Percentiles rank a stretch among this genome's conserved stretches.
phyloP scores from a whole-genome alignment of 441 rosid species.

The Pelargonium fulgidum region DNA sequence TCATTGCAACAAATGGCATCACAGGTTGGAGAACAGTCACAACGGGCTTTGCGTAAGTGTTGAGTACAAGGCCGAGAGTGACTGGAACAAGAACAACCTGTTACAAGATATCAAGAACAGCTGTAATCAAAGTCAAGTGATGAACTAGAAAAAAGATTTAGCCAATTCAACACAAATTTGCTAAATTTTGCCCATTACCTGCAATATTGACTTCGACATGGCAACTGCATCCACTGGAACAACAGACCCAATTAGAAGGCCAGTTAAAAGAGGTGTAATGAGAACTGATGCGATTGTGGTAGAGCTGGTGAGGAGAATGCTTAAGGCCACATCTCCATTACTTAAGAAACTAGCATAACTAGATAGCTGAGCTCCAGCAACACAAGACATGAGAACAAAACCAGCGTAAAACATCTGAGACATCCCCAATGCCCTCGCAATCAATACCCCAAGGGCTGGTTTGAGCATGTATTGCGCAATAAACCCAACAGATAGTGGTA shows the following conservation, averaged over 20 bases:
- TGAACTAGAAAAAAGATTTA: not conserved
- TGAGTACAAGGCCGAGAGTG: constrained; percentile 67
- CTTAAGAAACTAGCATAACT: constrained; percentile 86
- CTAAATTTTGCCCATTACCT: constrained; percentile 46
- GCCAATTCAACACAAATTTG: not conserved
- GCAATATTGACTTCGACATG: constrained; percentile 87
- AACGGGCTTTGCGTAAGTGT: constrained; percentile 80
- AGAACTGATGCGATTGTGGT: constrained; percentile 73
- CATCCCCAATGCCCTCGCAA: constrained; percentile 71
- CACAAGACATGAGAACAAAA: constrained; percentile 80
- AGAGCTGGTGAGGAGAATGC: constrained; percentile 81
- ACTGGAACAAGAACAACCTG: constrained; percentile 90
- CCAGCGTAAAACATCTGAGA: constrained; percentile 67
- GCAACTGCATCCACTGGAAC: constrained; percentile 85
- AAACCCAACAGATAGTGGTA: constrained; percentile 77
- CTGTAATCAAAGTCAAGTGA: constrained; percentile 8
- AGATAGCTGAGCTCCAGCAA: constrained; percentile 85
- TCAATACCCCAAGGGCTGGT: constrained; percentile 59
- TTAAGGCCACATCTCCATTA: constrained; percentile 85
- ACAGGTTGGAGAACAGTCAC: constrained; percentile 56
- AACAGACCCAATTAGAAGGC: constrained; percentile 78
- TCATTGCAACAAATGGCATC: constrained; percentile 91
- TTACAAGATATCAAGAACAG: constrained; percentile 11
- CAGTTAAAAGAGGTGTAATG: constrained; percentile 68
- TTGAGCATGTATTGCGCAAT: constrained; percentile 65